A percentile compares a stretch with the other conserved stretches of the same genome.
These are phyloP conservation scores for Stropharia rugosoannulata DNA, from an alignment of 768 basidiomycete genomes.

Conservation along the genomic window DNA sequence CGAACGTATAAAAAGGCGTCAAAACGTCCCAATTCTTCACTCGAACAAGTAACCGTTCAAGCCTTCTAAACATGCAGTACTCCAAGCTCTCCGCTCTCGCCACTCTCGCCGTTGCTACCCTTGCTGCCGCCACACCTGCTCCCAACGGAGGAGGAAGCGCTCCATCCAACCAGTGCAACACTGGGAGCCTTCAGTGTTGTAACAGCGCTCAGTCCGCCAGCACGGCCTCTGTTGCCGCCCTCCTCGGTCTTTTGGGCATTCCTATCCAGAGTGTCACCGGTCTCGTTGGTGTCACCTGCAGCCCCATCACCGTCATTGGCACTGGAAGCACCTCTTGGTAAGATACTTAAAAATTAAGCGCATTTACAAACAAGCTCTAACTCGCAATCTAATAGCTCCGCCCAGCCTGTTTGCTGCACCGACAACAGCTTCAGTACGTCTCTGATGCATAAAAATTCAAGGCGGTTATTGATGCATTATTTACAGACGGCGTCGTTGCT, in stretches of 20 bases:
- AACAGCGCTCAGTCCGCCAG: not conserved
- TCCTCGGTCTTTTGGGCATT: conserved; percentile 16
- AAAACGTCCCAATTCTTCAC: not conserved
- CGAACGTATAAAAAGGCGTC: not conserved
- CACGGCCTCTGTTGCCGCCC: not conserved
- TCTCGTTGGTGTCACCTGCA: conserved; percentile 14
- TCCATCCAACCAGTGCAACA: conserved; percentile 9
- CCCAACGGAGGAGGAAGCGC: not conserved
- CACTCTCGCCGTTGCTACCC: conserved; percentile 6
- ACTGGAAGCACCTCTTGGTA: conserved; percentile 15
- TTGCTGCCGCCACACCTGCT: conserved; percentile 11
- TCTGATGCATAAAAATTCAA: not conserved
- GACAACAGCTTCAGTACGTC: conserved; percentile 17
- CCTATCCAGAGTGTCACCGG: conserved; percentile 7
- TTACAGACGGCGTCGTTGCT: conserved; percentile 11
- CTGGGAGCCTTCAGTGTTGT: conserved; percentile 5
- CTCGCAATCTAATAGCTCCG: conserved; percentile 4
- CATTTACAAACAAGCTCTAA: no score
- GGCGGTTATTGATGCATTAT: not conserved
- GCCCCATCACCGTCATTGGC: conserved; percentile 15
- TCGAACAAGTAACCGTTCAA: conserved; percentile 7
- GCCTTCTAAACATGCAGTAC: conserved; percentile 11
- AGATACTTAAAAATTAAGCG: not conserved
- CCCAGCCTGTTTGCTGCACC: conserved; percentile 19
- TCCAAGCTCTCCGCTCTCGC: conserved; percentile 6